Base-by-base conservation (phyloP, 441 rosid species). In the Erodium moschatum region DNA sequence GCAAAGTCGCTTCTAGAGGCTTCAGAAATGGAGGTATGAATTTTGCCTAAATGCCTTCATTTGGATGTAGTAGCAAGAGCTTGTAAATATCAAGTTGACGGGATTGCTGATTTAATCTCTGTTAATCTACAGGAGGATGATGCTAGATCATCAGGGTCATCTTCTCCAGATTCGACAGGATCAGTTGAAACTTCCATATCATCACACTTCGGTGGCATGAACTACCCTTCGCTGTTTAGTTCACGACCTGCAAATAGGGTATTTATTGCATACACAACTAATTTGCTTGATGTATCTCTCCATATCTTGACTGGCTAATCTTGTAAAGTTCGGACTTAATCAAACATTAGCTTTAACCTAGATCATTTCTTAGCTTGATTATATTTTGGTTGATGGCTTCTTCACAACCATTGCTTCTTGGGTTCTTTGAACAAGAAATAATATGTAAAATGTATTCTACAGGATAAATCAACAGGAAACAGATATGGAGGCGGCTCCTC, bases 181-280 rank as follows among this genome's bases (percentile, higher is more conserved):
- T 94, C 99, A 6, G 96, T 94, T 77, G 97, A 90, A 80, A 91
- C 97, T 70, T 88, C 97, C 40, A 91, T 91, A 81, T 90, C 97
- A 66, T 94, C 99, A 48, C 99, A 94, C 85, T 91, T 94, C 76
- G 93, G 99, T 76, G 99, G 99, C 78, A 89, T 90, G 97, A 91
- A 76, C 81, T 94, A 94, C 75, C 97, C 97, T 33, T 91, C 99
- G 1, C 74, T 94, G 75, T 94, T 94, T 83, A 90, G 97, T 77
- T 94, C 99, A 61, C 78, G 81, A 79, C 97, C 97, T 64, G 78
- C 80, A 61, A 82, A 79, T 61, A 84, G 83, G 67, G 97, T 92
- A 90, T 24, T 24, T 92, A 90, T 24, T 24, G 1, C 62, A 18
- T 18, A 18, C 19, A 11, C 12, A 19, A 9, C 27, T 6, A 19